Evolutionary conservation across 768 basidiomycete genomes (phyloP), one percentile per base, ranked within the genome.

Genomic region (Paxillus rubicundulus): DNA sequence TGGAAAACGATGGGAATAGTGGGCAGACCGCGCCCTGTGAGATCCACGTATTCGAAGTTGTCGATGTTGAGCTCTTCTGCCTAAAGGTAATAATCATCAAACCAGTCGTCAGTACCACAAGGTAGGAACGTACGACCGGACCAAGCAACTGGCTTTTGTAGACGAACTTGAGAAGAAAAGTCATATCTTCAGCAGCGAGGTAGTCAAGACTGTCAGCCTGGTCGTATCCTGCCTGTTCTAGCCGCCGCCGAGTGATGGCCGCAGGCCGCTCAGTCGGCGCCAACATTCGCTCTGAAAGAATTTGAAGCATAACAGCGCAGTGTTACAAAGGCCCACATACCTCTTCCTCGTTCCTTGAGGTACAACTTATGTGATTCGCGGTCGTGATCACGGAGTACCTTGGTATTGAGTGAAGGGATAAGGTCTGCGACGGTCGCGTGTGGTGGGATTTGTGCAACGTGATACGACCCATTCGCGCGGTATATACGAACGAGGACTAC

Each of bases 161-260:
- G 17, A 95, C 83, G 61, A 98, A 96, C 61, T 87, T 89, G 67
- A 92, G 80, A 21, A 99, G 76, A 64, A 95, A 95, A 5, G 84
- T 80, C 55, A 97, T 73, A 48, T 90, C 89, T 30, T 91, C 88
- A 4, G 81, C 81, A 0, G 85, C 86, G 7, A 97, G 75, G 39
- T 86, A 77, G 53, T 92, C 87, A 7, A 88, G 69, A 37, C 86
- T 85, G 65, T 99, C 96, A 16, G 82, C 78, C 18, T 83, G 79
- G 45, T 87, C 84, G 60, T 93, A 98, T 0, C 96, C 95, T 4
- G 93, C 92, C 65, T 96, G 92, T 58, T 89, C 84, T 55, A 98
- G 74, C 34, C 92, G 79, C 37, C 89, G 79, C 52, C 86, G 80
- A 18, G 96, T 87, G 53, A 97, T 92, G 33, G 83, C 81, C 2